Base-by-base conservation (phyloP, 2,329 filamentous ascomycete genomes). In the Aspergillus ruber region DNA sequence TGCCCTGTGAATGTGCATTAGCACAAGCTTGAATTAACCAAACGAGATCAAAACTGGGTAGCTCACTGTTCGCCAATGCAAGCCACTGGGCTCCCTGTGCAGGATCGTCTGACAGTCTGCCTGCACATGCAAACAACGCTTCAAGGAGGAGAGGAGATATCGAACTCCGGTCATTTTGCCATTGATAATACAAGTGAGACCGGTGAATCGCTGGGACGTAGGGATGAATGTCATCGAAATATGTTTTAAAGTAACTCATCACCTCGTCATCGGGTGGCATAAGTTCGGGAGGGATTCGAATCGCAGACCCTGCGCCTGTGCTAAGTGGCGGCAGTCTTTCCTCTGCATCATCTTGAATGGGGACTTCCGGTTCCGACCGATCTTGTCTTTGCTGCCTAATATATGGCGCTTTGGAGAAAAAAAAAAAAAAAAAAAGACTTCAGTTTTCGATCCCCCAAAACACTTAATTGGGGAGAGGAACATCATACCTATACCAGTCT, bases 181-280 rank as follows among this genome's bases (percentile, higher is more conserved):
- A 97, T 70, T 96, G 90, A 39, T 89, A 84, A 61, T 93, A 95
- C 59, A 97, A 87, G 35, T 85, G 76, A 2, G 79, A 74, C 60
- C 88, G 87, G 70, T 93, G 90, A 45, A 97, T 73, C 3, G 97
- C 89, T 0, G 91, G 91, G 2, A 94, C 84, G 58, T 95, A 97
- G 0, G 90, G 90, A 61, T 97, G 93, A 27, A 96, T 86, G 56
- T 96, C 84, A 29, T 78, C 75, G 67, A 97, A 97, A 65, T 89
- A 97, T 39, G 95, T 85, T 35, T 93, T 83, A 64, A 97, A 95
- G 63, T 93, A 95, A 32, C 86, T 80, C 62, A 90, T 73, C 4
- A 85, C 84, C 32, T 88, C 88, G 40, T 88, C 84, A 27, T 96
- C 89, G 25, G 85, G 80, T 1, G 91, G 91, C 90, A 97, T 95